These are phyloP conservation scores for Ophiocordyceps polyrhachis-furcata DNA, from an alignment of 2,329 filamentous ascomycete species.

Conservation along the genomic window DNA sequence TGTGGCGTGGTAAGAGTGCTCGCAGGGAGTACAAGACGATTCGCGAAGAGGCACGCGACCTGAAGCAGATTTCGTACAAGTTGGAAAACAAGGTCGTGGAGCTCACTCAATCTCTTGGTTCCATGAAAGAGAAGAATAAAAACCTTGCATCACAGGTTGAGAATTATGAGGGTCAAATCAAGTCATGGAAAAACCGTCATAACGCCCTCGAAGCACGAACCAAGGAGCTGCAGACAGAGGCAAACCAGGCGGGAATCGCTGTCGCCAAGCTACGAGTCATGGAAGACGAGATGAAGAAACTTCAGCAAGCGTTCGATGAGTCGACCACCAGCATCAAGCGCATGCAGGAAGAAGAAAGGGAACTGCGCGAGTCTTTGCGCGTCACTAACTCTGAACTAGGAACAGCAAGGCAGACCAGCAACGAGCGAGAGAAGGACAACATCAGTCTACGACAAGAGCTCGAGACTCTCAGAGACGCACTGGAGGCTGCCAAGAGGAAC, in stretches of 20 bases:
- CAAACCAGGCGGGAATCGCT: slow-evolving; percentile 92
- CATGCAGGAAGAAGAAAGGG: slow-evolving; percentile 84
- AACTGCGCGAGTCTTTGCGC: slow-evolving; percentile 65
- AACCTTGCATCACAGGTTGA: slow-evolving; percentile 71
- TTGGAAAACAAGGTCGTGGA: slow-evolving; percentile 99
- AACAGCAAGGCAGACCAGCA: slow-evolving; percentile 53
- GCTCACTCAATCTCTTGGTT: slow-evolving; percentile 80
- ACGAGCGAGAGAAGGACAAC: slow-evolving; percentile 70
- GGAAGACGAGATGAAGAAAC: slow-evolving; percentile 88
- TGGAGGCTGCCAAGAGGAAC: slow-evolving; percentile 68
- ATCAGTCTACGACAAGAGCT: slow-evolving; percentile 71
- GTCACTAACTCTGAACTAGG: slow-evolving; percentile 68
- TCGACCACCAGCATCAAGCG: slow-evolving; percentile 80
- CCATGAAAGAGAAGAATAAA: slow-evolving; percentile 92
- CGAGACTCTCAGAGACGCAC: slow-evolving; percentile 74
- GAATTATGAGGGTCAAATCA: slow-evolving; percentile 90
- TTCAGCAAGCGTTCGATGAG: slow-evolving; percentile 79
- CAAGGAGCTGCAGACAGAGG: slow-evolving; percentile 88
- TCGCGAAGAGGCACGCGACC: slow-evolving; percentile 87
- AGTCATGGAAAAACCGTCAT: slow-evolving; percentile 85
- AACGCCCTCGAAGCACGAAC: slow-evolving; percentile 76
- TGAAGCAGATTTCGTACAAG: slow-evolving; percentile 99
- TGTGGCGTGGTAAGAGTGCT: slow-evolving; percentile 76
- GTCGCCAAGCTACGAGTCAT: slow-evolving; percentile 77
- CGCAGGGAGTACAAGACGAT: slow-evolving; percentile 74